Evolutionary conservation across 2,329 filamentous ascomycete genomes (phyloP), one percentile per base, ranked within the genome.

Genomic region (Pyricularia pennisetigena): DNA sequence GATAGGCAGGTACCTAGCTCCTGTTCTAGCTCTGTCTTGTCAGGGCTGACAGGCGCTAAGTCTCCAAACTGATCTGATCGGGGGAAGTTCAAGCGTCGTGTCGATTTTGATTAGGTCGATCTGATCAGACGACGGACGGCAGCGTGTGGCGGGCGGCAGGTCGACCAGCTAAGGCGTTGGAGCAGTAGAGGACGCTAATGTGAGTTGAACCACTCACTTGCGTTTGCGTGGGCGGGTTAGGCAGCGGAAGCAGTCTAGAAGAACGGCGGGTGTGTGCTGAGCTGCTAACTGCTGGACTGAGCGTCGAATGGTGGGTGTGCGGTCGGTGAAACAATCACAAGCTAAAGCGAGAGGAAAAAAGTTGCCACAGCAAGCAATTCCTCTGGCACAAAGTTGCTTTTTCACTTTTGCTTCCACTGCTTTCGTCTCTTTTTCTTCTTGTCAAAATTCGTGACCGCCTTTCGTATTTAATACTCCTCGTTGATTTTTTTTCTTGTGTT

Each of bases 31-130:
- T 49, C 16, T 49, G 41, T 49, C 41, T 49, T 49, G 41, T 49
- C 41, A 49, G 41, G 41, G 41, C 41, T 49, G 41, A 49, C 41
- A 49, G 41, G 41, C 41, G 41, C 41, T 49, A 49, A 49, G 41
- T 49, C 41, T 49, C 41, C 14, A 49, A 49, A 49, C 41, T 49
- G 41, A 49, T 49, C 41, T 49, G 41, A 49, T 49, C 41, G 41
- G 41, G 41, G 41, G 41, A 49, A 16, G 32, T 23, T 66, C 32
- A 49, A 49, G 32, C 41, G 30, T 35, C 24, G 23, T 66, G 66
- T 63, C 54, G 57, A 59, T 67, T 63, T 62, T 63, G 59, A 61
- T 67, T 62, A 67, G 66, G 59, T 61, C 61, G 66, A 67, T 67
- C 66, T 26, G 66, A 67, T 67, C 66, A 67, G 66, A 67, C 66